A percentile compares a stretch with the other conserved stretches of the same genome.
Evolutionary conservation across 2,329 filamentous ascomycete genomes (phyloP).

Genomic region (Penicillium sp.): DNA sequence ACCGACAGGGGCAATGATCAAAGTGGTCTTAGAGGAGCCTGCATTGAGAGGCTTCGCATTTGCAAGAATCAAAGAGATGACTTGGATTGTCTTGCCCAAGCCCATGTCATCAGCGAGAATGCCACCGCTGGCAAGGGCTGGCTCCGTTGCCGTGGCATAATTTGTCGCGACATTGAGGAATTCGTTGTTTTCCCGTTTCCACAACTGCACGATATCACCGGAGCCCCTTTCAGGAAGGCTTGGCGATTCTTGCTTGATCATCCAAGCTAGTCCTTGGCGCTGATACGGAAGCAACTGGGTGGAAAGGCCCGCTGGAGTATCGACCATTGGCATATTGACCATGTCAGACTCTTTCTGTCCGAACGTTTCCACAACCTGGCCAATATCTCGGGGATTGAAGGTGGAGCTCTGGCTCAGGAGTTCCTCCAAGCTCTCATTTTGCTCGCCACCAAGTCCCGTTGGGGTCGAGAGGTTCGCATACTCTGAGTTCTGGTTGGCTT

Average conservation of each 20-base stretch:
- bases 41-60: slow-evolving; percentile 39
- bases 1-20: slow-evolving; percentile 72
- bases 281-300: slow-evolving; percentile 72
- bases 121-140: slow-evolving; percentile 64
- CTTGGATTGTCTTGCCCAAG: slow-evolving; percentile 76
- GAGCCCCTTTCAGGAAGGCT: slow-evolving; percentile 52
- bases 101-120: slow-evolving; percentile 92
- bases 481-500: slow-evolving; percentile 19
- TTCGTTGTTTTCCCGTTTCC: slow-evolving; percentile 50
- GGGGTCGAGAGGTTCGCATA: slow-evolving; percentile 33
- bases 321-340: slow-evolving; percentile 61
- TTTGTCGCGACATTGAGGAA: slow-evolving; percentile 65
- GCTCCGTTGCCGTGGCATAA: slow-evolving; percentile 51
- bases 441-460: slow-evolving; percentile 18
- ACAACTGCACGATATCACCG: slow-evolving; percentile 62
- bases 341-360: slow-evolving; percentile 63
- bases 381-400: slow-evolving; percentile 58
- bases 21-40: slow-evolving; percentile 52
- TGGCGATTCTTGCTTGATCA: slow-evolving; percentile 66
- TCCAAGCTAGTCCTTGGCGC: slow-evolving; percentile 68
- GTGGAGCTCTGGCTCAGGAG: slow-evolving; percentile 58
- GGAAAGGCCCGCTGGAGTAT: slow-evolving; percentile 56
- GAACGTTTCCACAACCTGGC: slow-evolving; percentile 59
- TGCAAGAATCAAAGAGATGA: slow-evolving; percentile 67
- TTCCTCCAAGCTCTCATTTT: slow-evolving; percentile 48